Percentiles rank a stretch among this genome's conserved stretches.
phyloP scores from a whole-genome alignment of 2,329 filamentous ascomycete genomes.

The Paecilomyces variotii region DNA sequence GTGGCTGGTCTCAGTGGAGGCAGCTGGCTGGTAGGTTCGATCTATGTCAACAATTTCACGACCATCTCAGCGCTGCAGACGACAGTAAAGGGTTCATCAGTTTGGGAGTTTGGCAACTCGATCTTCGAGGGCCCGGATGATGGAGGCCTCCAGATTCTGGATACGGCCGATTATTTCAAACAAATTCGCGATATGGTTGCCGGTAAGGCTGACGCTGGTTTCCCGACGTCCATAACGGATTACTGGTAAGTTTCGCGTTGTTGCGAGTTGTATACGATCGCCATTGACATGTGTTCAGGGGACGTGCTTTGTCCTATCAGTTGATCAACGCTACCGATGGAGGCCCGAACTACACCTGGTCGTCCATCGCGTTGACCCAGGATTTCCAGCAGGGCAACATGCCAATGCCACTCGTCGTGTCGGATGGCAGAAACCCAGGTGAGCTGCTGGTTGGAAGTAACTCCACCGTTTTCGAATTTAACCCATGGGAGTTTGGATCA shows the following conservation, averaged over 20 bases:
- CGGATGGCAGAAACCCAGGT: slow-evolving; percentile 58
- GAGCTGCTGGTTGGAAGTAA: slow-evolving; percentile 58
- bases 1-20: slow-evolving; percentile 74
- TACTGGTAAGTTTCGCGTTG: slow-evolving; percentile 51
- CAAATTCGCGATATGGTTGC: slow-evolving; percentile 52
- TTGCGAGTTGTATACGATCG: not conserved
- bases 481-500: slow-evolving; percentile 70
- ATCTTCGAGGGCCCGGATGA: slow-evolving; percentile 52
- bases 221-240: slow-evolving; percentile 68
- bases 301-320: slow-evolving; percentile 77
- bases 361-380: slow-evolving; percentile 59
- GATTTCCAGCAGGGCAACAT: slow-evolving; percentile 56
- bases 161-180: slow-evolving; percentile 54
- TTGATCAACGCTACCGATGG: slow-evolving; percentile 69
- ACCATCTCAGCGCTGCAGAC: slow-evolving; percentile 51
- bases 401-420: slow-evolving; percentile 67
- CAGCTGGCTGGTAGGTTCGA: slow-evolving; percentile 74
- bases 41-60: slow-evolving; percentile 72
- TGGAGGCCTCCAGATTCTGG: slow-evolving; percentile 33
- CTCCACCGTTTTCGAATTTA: slow-evolving; percentile 69
- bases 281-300: slow-evolving; percentile 29
- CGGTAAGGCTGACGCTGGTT: slow-evolving; percentile 57
- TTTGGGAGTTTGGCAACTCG: slow-evolving; percentile 58
- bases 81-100: slow-evolving; percentile 22
- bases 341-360: slow-evolving; percentile 71